Base-by-base conservation (phyloP, 1,139 yeast species). In the Candida tropicalis region DNA sequence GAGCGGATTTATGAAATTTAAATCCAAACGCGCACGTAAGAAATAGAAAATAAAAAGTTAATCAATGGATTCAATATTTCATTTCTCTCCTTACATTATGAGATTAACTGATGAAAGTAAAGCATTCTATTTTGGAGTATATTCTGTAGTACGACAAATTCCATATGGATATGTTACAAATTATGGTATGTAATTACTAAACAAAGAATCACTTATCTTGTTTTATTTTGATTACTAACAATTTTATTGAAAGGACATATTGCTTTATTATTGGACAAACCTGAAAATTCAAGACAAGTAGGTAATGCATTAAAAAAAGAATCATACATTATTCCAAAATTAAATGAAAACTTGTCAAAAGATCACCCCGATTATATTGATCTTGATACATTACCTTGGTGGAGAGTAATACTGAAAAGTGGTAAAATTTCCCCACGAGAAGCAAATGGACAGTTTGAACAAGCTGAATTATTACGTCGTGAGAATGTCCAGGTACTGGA, bases 261-360 rank as follows among this genome's bases (percentile, higher is more conserved):
- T 7, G 95, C 95, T 0, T 75, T 72, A 46, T 60, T 85, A 12
- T 68, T 84, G 1, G 78, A 76, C 20, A 68, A 74, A 37, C 95
- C 95, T 0, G 75, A 70, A 38, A 82, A 85, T 53, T 73, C 95
- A 1, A 67, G 95, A 5, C 90, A 81, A 51, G 95, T 86, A 1
- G 95, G 95, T 0, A 74, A 75, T 26, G 79, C 90, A 0, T 63
- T 87, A 46, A 87, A 86, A 58, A 70, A 76, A 41, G 53, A 49
- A 27, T 35, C 51, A 3, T 48, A 49, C 12, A 63, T 72, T 27
- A 44, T 65, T 1, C 48, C 56, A 8, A 49, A 53, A 29, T 51
- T 72, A 13, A 59, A 60, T 24, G 46, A 35, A 5, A 65, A 57
- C 5, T 37, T 49, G n/a, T 48, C 48, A 11, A 50, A 49, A 9